Evolutionary conservation across 2,329 filamentous ascomycete species (phyloP), one percentile per base, ranked within the genome.

Genomic region (Talaromyces rugulosus): DNA sequence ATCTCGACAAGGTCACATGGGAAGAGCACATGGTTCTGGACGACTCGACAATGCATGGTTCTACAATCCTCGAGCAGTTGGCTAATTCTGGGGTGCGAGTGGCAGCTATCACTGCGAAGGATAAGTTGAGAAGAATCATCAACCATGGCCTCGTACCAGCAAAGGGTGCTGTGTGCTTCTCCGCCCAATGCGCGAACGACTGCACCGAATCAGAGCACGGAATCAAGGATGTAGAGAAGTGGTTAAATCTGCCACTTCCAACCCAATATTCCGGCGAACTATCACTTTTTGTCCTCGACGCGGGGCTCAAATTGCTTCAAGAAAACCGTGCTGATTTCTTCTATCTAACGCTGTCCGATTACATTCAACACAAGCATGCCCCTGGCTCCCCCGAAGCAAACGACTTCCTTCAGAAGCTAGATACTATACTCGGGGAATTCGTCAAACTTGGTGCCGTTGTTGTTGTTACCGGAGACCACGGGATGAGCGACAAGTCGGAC

Each of bases 271-370:
- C 76, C 1, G 77, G 72, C 1, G 77, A 79, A n/a, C 64, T 81
- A 33, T 80, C 78, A 1, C 62, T 80, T 28, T 79, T 73, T 60
- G 78, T 80, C 2, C 71, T 81, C 8, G 77, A 80, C 62, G 75
- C 77, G 2, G 78, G 78, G 3, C 64, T 79, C 44, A 79, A 78
- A 62, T 61, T 80, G 3, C 66, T 81, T 3, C 66, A 76, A 53
- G 78, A 80, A 58, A 62, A 67, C 8, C 66, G 71, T 12, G 74
- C 76, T 0, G 78, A 80, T 55, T 63, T 80, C 30, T 69, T 79
- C 42, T 80, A 81, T 57, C 66, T 80, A 53, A 80, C 78, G 0
- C 66, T 80, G 1, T 80, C 78, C 3, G 78, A 80, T 63, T 81
- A 72, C 58, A 70, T 80, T n/a, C 78, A 80, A 66, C 78, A 80